Percentiles rank a stretch among this genome's conserved stretches.
Evolutionary conservation across 2,329 filamentous ascomycete genomes (phyloP).

Genomic region (Aureobasidium zeae): DNA sequence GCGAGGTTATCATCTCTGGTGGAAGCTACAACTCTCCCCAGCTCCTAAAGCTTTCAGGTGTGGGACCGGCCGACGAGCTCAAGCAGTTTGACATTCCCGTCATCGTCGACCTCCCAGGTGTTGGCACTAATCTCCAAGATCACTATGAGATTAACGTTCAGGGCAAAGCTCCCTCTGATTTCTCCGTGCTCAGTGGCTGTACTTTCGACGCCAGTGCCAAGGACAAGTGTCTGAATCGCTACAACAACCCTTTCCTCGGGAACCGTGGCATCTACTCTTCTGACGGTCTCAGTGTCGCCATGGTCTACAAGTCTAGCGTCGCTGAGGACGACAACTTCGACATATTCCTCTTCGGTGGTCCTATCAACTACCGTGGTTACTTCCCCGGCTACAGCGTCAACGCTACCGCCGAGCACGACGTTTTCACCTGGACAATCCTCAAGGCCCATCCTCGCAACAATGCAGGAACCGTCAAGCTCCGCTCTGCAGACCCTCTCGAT

Average conservation of each 20-base stretch:
- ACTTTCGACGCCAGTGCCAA: constrained; percentile 35
- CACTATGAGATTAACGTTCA: constrained; percentile 47
- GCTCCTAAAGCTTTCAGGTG: constrained; percentile 55
- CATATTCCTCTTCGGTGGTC: constrained; percentile 46
- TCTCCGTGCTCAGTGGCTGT: constrained; percentile 32
- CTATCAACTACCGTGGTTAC: constrained; percentile 47
- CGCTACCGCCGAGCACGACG: constrained; percentile 35
- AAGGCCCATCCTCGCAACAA: constrained; percentile 56
- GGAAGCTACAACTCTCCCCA: constrained; percentile 57
- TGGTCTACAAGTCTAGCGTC: constrained; percentile 32
- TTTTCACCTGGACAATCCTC: constrained; percentile 45
- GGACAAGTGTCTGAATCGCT: constrained; percentile 35
- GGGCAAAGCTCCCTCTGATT: constrained; percentile 36
- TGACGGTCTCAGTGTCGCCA: constrained; percentile 45
- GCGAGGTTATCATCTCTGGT: constrained; percentile 39
- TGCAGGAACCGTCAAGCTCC: constrained; percentile 52
- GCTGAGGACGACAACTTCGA: constrained; percentile 34
- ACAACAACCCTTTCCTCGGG: not conserved
- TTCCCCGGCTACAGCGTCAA: constrained; percentile 46
- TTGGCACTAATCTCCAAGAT: constrained; percentile 57
- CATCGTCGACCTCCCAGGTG: constrained; percentile 49
- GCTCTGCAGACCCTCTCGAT: constrained; percentile 55
- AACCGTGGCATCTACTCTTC: constrained; percentile 36
- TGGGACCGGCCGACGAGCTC: constrained; percentile 49
- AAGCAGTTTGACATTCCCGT: constrained; percentile 44